Percentiles rank a stretch among this genome's conserved stretches.
These are phyloP conservation scores for Flueggea neowawraea DNA, from an alignment of 441 rosid genomes.

Conservation along the genomic window DNA sequence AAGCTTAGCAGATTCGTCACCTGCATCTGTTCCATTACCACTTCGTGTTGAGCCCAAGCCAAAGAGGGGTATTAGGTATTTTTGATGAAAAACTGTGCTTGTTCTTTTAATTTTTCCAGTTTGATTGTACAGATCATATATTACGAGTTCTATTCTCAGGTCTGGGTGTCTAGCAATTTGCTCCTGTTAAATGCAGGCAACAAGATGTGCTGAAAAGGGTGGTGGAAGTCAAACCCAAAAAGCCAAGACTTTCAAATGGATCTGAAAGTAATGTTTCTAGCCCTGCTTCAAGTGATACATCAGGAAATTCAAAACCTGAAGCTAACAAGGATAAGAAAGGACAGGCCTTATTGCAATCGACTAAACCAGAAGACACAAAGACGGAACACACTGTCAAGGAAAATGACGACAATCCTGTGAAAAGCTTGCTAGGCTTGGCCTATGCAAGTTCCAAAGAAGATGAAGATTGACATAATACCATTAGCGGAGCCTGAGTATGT, in stretches of 20 bases:
- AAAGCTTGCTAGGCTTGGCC: slow-evolving; percentile 75
- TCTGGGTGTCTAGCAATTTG: neutral
- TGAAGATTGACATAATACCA: slow-evolving; percentile 20
- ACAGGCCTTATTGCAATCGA: too few species aligned
- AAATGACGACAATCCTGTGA: slow-evolving; percentile 35
- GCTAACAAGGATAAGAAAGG: slow-evolving; percentile 27
- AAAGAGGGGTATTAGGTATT: slow-evolving; percentile 89
- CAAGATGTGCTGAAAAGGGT: slow-evolving; percentile 86
- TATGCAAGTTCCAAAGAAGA: slow-evolving; percentile 88
- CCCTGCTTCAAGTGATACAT: slow-evolving; percentile 22
- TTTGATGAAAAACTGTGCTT: neutral
- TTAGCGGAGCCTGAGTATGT: too few species aligned
- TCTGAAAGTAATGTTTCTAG: slow-evolving; percentile 27
- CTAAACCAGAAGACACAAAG: too few species aligned
- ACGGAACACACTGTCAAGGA: slow-evolving; percentile 6
- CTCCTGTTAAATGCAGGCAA: slow-evolving; percentile 42
- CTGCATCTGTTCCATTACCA: slow-evolving; percentile 71
- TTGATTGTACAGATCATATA: neutral
- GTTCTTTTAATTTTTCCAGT: neutral
- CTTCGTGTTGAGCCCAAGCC: slow-evolving; percentile 96
- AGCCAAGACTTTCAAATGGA: slow-evolving; percentile 36
- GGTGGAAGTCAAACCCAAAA: slow-evolving; percentile 84
- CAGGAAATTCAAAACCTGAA: slow-evolving; percentile 12
- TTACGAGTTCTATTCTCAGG: neutral
- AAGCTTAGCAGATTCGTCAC: slow-evolving; percentile 80